Percentiles rank a stretch among this genome's conserved stretches.
Conservation (phyloP, 2,329 filamentous ascomycete genomes). For the Leptographium wingfieldii region DNA sequence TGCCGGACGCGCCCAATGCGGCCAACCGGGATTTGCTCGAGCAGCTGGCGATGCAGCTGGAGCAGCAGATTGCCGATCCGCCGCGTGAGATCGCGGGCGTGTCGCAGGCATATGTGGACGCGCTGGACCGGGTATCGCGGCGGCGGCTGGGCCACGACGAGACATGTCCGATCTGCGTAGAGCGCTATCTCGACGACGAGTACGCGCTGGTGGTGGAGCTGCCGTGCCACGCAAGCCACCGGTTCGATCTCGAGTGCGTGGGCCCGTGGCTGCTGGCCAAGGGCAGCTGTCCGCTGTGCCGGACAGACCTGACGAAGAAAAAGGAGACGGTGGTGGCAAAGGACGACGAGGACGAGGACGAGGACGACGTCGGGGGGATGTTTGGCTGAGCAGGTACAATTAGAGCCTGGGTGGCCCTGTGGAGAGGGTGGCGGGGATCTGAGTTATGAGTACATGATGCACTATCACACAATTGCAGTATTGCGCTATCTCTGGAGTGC, state of each 20-base stretch:
- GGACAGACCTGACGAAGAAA: conserved; percentile 47
- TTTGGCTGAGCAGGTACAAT: conserved; percentile 11
- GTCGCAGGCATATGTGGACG: conserved; percentile 45
- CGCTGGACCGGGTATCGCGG: conserved; percentile 43
- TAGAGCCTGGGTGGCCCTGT: neutral
- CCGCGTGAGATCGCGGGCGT: conserved; percentile 41
- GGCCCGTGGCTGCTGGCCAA: conserved; percentile 52
- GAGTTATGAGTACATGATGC: no score
- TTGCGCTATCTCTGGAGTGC: no score
- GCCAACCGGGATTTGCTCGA: conserved; percentile 38
- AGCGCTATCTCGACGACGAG: conserved; percentile 46
- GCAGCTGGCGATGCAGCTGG: conserved; percentile 33
- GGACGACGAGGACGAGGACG: conserved; percentile 37
- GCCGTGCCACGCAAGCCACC: conserved; percentile 45
- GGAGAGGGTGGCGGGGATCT: neutral
- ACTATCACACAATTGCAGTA: no score
- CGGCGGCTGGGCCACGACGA: conserved; percentile 37
- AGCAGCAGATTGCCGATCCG: conserved; percentile 38
- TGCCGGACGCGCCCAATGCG: conserved; percentile 32
- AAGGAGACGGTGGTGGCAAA: conserved; percentile 29
- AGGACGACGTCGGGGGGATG: conserved; percentile 24
- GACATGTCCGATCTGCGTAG: conserved; percentile 50
- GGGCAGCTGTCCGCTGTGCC: conserved; percentile 51
- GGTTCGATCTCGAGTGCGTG: conserved; percentile 56
- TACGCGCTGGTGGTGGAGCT: conserved; percentile 52